Conservation (phyloP, 495 filamentous ascomycete species). For the Penicillium lagena region DNA sequence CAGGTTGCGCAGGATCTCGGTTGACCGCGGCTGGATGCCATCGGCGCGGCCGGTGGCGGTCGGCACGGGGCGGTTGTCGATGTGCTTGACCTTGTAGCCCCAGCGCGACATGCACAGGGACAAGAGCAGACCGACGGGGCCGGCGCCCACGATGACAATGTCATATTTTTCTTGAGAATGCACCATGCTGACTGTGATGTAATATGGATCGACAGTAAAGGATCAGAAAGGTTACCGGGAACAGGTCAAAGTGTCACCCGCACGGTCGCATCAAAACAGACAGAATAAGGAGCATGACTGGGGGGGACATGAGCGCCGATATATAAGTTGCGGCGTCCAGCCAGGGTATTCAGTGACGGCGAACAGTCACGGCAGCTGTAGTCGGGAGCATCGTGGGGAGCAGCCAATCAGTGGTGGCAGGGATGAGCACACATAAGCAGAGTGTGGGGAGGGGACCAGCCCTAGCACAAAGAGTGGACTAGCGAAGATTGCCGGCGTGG, state of each 20-base stretch:
- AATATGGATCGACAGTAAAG: not conserved
- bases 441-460: not conserved
- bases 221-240: not conserved
- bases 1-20: slow-evolving; percentile 64
- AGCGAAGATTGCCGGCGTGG: slow-evolving; percentile 18
- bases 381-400: slow-evolving; percentile 33
- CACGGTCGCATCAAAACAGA: too few relatives aligned
- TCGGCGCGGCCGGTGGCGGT: slow-evolving; percentile 66
- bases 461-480: not conserved
- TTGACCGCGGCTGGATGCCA: slow-evolving; percentile 66
- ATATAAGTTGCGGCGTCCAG: slow-evolving; percentile 19
- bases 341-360: slow-evolving; percentile 23
- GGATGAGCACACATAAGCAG: slow-evolving; percentile 3
- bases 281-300: not conserved
- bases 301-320: slow-evolving; percentile 20
- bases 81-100: slow-evolving; percentile 64
- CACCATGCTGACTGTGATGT: slow-evolving; percentile 23
- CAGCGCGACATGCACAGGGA: slow-evolving; percentile 72
- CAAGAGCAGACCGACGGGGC: slow-evolving; percentile 80
- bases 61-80: slow-evolving; percentile 58
- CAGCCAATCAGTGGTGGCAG: slow-evolving; percentile 9
- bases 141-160: slow-evolving; percentile 81
- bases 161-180: slow-evolving; percentile 48
- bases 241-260: slow-evolving; percentile 1
- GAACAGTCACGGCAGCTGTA: slow-evolving; percentile 36